Percentiles rank a stretch among this genome's conserved stretches.
phyloP scores from a whole-genome alignment of 768 basidiomycete genomes.

The Amanita phalloides region DNA sequence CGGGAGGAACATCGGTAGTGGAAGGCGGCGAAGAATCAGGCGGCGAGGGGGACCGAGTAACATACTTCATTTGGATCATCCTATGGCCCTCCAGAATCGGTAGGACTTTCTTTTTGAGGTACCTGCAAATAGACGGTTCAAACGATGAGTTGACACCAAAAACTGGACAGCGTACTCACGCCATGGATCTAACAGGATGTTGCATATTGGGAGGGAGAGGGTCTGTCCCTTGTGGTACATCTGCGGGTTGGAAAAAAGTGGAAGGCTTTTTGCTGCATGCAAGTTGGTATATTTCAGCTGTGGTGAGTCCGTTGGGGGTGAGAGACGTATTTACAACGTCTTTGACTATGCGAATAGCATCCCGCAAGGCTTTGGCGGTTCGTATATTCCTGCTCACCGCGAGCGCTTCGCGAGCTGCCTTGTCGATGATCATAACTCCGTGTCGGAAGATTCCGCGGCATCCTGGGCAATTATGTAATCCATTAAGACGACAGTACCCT shows the following conservation, averaged over 20 bases:
- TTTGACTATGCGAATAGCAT: constrained; percentile 16
- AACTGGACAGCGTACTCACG: constrained; percentile 20
- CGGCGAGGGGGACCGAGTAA: constrained; percentile 13
- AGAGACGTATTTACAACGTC: constrained; percentile 17
- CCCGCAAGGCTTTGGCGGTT: neutral
- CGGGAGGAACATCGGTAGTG: constrained; percentile 4
- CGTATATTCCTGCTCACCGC: neutral
- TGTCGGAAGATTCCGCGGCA: no score
- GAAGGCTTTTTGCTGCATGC: constrained; percentile 19
- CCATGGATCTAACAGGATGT: constrained; percentile 44
- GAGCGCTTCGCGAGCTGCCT: neutral
- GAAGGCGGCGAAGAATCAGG: constrained; percentile 9
- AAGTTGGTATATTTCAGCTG: constrained; percentile 27
- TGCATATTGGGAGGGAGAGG: constrained; percentile 26
- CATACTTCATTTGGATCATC: constrained; percentile 30
- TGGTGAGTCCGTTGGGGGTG: constrained; percentile 22
- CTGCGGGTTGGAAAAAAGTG: constrained; percentile 15
- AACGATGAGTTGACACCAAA: neutral
- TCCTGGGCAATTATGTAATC: no score
- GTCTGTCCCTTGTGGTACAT: neutral
- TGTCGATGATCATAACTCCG: neutral
- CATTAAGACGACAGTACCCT: no score
- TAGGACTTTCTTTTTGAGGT: constrained; percentile 43
- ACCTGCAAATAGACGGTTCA: constrained; percentile 23
- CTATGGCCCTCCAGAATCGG: constrained; percentile 30